Conservation (phyloP, 1,139 yeast species). For the Schwanniomyces etchellsii region DNA sequence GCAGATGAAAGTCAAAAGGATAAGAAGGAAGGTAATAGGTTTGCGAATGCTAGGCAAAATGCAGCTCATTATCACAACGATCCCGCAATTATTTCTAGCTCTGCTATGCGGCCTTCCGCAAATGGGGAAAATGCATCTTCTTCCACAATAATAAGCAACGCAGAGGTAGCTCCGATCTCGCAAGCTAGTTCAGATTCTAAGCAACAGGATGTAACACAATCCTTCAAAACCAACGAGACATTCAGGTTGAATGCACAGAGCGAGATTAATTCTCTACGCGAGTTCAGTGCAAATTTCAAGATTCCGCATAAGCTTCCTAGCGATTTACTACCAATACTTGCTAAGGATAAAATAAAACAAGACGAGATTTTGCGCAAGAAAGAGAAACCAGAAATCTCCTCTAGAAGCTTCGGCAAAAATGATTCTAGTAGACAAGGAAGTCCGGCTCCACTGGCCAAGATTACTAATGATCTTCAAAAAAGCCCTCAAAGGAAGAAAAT, state of each 20-base stretch:
- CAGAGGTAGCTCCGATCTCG: constrained; percentile 3
- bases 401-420: constrained; percentile 4
- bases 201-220: constrained; percentile 7
- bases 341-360: constrained; percentile 63
- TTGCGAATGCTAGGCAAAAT: constrained; percentile 63
- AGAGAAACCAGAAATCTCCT: constrained; percentile 8
- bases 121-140: constrained; percentile 4
- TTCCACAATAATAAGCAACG: constrained; percentile 2
- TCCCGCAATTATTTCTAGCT: constrained; percentile 69
- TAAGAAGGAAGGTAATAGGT: constrained; percentile 25
- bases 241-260: constrained; percentile 52
- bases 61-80: constrained; percentile 63
- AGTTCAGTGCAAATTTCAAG: constrained; percentile 79
- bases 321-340: constrained; percentile 69
- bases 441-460: constrained; percentile 4
- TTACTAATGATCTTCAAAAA: constrained; percentile 5
- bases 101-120: constrained; percentile 19
- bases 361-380: constrained; percentile 49
- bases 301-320: constrained; percentile 69
- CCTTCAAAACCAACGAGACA: constrained; percentile 23
- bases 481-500: constrained; percentile 32
- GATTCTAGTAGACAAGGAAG: constrained; percentile 5
- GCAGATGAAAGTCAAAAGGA: constrained; percentile 8
- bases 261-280: constrained; percentile 74
- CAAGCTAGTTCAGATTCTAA: constrained; percentile 23